Base-by-base conservation (phyloP, 2,329 filamentous ascomycete genomes). In the Ophiostoma angusticollis region DNA sequence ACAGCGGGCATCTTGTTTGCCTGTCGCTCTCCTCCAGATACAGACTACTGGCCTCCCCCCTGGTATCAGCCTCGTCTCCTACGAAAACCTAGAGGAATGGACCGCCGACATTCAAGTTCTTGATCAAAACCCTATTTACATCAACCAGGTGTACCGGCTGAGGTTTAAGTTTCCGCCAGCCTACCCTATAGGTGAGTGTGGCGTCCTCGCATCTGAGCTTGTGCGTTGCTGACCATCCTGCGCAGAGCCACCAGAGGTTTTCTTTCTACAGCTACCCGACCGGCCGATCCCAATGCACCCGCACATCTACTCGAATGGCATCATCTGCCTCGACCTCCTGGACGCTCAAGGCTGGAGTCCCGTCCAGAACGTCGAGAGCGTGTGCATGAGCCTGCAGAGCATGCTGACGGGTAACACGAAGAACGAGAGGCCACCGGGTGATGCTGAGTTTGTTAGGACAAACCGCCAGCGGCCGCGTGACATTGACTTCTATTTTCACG, bases 281-380 rank as follows among this genome's bases (percentile, higher is more conserved):
- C 72, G 75, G 31, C 69, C 72, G 27, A 87, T 98, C 52, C 91
- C 91, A 1, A 87, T 94, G 58, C 91, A 98, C 54, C 91, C 91
- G 3, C 91, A 98, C 63, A 84, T 98, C 59, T 98, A 98, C 65
- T 91, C 83, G 51, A 98, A 98, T 60, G 91, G 91, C 51, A 94
- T 96, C 58, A 98, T 98, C 56, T 98, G 91, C 54, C 80, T 98
- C 35, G 91, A 98, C 52, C 73, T 98, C 2, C 76, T 98, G 8
- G 85, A 85, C 37, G 68, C 73, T 9, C 79, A 85, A 47, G 91
- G 91, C 41, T 98, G 91, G 91, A 91, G 82, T 34, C 91, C 91
- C 0, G 89, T 98, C 0, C 91, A 98, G 57, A 95, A 89, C 43
- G 91, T 95, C 8, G 89, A 96, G 65, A 93, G 83, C 53, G 79